phyloP scores from a whole-genome alignment of 2,329 filamentous ascomycete species.

The Colletotrichum sp. region DNA sequence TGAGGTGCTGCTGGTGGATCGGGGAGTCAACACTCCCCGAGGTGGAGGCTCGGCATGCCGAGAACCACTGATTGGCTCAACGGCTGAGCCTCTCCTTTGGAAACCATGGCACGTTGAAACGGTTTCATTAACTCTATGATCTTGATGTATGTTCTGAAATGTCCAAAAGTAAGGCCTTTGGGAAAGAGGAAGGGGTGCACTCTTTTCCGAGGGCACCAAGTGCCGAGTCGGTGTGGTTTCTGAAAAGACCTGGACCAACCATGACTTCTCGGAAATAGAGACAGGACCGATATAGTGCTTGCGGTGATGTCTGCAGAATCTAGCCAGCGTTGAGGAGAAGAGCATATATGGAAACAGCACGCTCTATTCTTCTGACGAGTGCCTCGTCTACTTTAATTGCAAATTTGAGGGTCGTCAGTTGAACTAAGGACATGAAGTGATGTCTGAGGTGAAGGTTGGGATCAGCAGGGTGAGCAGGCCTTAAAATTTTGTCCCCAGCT shows the following conservation, averaged over 20 bases:
- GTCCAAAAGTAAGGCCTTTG: background rate
- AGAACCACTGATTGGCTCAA: background rate
- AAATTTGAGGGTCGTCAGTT: background rate
- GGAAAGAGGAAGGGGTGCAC: background rate
- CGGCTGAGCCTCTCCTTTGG: background rate
- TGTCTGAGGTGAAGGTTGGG: background rate
- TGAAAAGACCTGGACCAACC: background rate
- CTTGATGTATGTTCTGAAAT: background rate
- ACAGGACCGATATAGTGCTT: background rate
- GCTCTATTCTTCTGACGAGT: background rate
- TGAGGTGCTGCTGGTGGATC: background rate
- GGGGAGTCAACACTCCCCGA: background rate
- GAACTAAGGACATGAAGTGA: background rate
- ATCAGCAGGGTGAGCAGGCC: background rate
- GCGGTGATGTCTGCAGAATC: background rate
- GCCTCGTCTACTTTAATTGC: background rate
- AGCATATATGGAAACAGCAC: background rate
- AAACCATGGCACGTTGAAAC: background rate
- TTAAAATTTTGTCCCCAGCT: background rate
- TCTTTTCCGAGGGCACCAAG: background rate
- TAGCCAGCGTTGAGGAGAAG: background rate
- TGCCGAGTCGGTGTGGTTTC: accelerated
- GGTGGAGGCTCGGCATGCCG: background rate
- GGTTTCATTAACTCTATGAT: background rate
- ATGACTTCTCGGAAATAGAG: background rate